Evolutionary conservation across 495 filamentous ascomycete species (phyloP).

Genomic region (Aspergillus cristatus): DNA sequence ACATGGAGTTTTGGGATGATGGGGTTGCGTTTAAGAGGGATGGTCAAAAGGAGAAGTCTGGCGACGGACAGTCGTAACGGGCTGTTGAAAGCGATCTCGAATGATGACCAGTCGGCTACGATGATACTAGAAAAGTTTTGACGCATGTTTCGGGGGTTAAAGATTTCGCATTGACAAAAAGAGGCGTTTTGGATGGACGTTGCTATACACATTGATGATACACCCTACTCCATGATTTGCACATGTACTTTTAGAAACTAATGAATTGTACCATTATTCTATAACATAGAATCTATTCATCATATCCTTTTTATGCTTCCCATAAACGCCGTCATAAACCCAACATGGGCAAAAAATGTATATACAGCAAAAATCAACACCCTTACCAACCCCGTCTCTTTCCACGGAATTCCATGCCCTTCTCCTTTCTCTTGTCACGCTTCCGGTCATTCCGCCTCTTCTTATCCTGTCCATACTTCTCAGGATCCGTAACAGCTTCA

Average conservation of each 20-base stretch:
- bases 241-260: conserved; percentile 3
- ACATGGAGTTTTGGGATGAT: conserved; percentile 65
- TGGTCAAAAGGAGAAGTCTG: conserved; percentile 2
- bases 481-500: conserved; percentile 72
- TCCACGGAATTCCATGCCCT: conserved; percentile 56
- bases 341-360: conserved; percentile 14
- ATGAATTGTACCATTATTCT: conserved; percentile 10
- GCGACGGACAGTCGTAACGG: background rate
- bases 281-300: conserved; percentile 8
- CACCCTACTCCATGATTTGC: conserved; percentile 7
- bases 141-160: background rate
- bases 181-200: conserved; percentile 2
- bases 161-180: background rate
- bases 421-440: conserved; percentile 73
- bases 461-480: conserved; percentile 70
- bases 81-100: too few relatives aligned
- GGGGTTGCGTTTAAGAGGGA: conserved; percentile 27
- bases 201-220: conserved; percentile 2
- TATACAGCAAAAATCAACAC: conserved; percentile 1
- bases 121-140: too few relatives aligned
- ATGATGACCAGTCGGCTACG: too few relatives aligned
- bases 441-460: conserved; percentile 77
- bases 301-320: conserved; percentile 8
- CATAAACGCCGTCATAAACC: conserved; percentile 20
- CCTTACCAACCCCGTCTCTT: conserved; percentile 58